These are phyloP conservation scores for Oropetium thomaeum DNA, from an alignment of 176 grass and related monocot species.

Conservation along the genomic window DNA sequence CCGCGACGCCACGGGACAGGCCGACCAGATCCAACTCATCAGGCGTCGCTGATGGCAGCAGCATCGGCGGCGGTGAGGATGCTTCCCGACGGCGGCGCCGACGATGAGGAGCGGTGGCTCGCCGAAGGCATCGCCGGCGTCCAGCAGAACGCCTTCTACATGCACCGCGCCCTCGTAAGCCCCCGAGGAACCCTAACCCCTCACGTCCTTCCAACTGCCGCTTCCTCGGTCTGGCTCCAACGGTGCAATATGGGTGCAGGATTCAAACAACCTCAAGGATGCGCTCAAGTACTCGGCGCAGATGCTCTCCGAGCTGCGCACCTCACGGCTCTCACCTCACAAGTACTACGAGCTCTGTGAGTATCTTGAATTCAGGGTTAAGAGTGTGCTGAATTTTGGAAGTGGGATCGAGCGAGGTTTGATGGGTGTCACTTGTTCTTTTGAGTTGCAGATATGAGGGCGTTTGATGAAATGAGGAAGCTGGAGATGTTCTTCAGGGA, in stretches of 20 bases:
- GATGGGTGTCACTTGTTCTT: slow-evolving; percentile 21
- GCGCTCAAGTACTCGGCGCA: slow-evolving; percentile 97
- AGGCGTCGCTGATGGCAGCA: slow-evolving; percentile 26
- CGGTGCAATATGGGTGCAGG: slow-evolving; percentile 45
- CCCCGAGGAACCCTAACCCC: slow-evolving; percentile 27
- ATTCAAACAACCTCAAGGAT: slow-evolving; percentile 95
- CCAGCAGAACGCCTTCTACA: slow-evolving; percentile 98
- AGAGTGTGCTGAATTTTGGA: not conserved
- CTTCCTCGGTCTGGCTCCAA: slow-evolving; percentile 18
- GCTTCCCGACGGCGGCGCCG: slow-evolving; percentile 54
- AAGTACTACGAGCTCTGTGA: slow-evolving; percentile 97
- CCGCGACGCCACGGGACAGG: slow-evolving; percentile 21
- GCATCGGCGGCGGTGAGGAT: slow-evolving; percentile 45
- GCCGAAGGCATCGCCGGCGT: slow-evolving; percentile 97
- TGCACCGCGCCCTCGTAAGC: slow-evolving; percentile 92
- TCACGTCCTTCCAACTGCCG: not conserved
- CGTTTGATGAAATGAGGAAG: slow-evolving; percentile 93
- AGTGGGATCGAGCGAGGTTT: slow-evolving; percentile 19
- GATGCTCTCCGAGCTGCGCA: slow-evolving; percentile 98
- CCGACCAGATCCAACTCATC: slow-evolving; percentile 43
- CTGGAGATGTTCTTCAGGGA: slow-evolving; percentile 99
- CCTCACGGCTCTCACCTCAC: slow-evolving; percentile 91
- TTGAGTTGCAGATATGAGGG: slow-evolving; percentile 75
- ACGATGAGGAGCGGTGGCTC: slow-evolving; percentile 97
- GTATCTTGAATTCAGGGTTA: not conserved